These are phyloP conservation scores for Camellia lanceoleosa DNA, from an alignment of 148 eudicot species.

Conservation along the genomic window DNA sequence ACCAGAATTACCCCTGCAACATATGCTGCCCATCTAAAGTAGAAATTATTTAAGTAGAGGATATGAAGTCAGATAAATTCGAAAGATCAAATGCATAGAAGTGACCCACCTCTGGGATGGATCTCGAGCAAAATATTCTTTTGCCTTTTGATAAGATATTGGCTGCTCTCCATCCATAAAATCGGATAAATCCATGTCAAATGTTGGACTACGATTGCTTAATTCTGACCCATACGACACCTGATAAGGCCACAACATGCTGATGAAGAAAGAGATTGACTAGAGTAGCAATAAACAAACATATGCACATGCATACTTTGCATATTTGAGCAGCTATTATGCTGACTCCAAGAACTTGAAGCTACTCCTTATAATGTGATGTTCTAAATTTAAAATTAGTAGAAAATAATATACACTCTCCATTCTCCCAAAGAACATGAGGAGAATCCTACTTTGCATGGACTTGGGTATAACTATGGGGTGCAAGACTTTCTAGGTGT, in stretches of 20 bases:
- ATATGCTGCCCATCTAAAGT: slow-evolving; percentile 95
- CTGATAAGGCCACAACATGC: slow-evolving; percentile 30
- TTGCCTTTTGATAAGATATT: slow-evolving; percentile 83
- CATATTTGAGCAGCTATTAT: background rate
- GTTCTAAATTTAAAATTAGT: background rate
- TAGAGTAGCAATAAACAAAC: slow-evolving; percentile 1
- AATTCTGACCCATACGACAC: slow-evolving; percentile 96
- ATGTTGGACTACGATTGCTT: slow-evolving; percentile 94
- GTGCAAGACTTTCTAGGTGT: background rate
- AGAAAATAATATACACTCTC: background rate
- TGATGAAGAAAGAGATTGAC: slow-evolving; percentile 9
- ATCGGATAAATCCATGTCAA: slow-evolving; percentile 97
- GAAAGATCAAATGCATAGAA: slow-evolving; percentile 10
- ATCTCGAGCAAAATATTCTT: slow-evolving; percentile 74
- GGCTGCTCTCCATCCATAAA: slow-evolving; percentile 82
- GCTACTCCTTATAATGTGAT: background rate
- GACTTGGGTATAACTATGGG: background rate
- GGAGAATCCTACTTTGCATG: background rate
- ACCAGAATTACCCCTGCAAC: slow-evolving; percentile 95
- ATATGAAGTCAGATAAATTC: slow-evolving; percentile 7
- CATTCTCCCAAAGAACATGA: background rate
- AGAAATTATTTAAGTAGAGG: slow-evolving; percentile 18
- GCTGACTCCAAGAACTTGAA: background rate
- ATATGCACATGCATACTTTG: background rate
- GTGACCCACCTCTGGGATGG: slow-evolving; percentile 86